Evolutionary conservation across 495 filamentous ascomycete genomes (phyloP), one percentile per base, ranked within the genome.

Genomic region (Parachaetomium inaequale): DNA sequence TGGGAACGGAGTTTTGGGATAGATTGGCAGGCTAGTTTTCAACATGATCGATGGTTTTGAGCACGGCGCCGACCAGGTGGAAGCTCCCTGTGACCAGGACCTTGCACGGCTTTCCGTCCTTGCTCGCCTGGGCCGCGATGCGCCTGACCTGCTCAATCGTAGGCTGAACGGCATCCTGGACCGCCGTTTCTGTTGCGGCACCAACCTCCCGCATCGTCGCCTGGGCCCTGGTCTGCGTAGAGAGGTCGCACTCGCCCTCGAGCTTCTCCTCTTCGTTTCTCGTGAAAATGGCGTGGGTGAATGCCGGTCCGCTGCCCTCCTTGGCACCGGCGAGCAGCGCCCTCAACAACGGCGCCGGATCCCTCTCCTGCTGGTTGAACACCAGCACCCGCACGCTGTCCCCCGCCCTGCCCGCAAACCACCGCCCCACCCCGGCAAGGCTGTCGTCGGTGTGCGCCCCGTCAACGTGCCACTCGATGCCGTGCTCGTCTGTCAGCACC

Each of bases 291-390:
- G 75, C 78, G 31, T 64, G 54, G 7, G 68, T 65, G 58, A 81
- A 80, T 15, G 67, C 46, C 1, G 51, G 50, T 11, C 38, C n/a
- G 12, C 42, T 15, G 0, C 40, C 50, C 0, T 28, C 15, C 43
- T 64, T 38, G 2, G 68, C 67, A 1, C 63, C 74, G 6, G 53
- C 36, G 1, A 75, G 54, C 4, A 93, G 70, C 2, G 81, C 80
- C 1, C 68, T 55, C 12, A 88, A 65, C 15, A 98, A 81, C 3
- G 81, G 80, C 1, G 54, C 75, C 60, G 78, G 87, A 66, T 96
- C 86, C 15, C 94, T 85, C 15, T 90, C 91, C 70, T 96, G 91
- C 70, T 98, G 94, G 76, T 98, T 98, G 79, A 98, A 98, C 50
- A 98, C 81, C 51, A 98, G 75, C 28, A 96, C 63, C 5, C 65